Conservation (phyloP, 208 protist species). For the Leptomonas pyrrhocoris region DNA sequence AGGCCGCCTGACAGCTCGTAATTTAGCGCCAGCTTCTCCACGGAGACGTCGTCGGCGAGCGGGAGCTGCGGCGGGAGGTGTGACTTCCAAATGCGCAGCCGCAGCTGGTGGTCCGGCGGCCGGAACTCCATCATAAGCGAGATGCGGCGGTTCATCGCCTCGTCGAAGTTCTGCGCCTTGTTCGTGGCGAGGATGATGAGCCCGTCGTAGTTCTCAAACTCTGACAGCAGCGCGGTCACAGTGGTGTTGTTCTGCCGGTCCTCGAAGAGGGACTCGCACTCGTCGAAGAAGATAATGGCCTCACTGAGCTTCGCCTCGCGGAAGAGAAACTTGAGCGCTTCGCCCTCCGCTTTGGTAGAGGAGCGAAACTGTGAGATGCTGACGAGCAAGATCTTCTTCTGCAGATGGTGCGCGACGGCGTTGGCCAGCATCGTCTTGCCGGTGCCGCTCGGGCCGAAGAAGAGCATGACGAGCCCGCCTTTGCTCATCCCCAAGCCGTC, state of each 20-base stretch:
- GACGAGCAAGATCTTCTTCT: slow-evolving; percentile 89
- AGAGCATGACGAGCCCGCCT: slow-evolving; percentile 89
- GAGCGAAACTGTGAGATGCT: slow-evolving; percentile 82
- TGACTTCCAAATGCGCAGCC: slow-evolving; percentile 81
- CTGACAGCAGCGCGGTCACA: slow-evolving; percentile 86
- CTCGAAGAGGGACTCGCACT: slow-evolving; percentile 93
- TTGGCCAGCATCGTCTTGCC: slow-evolving; percentile 95
- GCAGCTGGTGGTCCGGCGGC: slow-evolving; percentile 86
- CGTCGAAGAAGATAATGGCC: slow-evolving; percentile 94
- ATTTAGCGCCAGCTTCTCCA: slow-evolving; percentile 75
- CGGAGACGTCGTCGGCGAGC: slow-evolving; percentile 67
- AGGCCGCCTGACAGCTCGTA: slow-evolving; percentile 91
- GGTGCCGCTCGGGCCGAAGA: slow-evolving; percentile 91
- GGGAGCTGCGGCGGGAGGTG: slow-evolving; percentile 72
- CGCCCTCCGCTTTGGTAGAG: slow-evolving; percentile 53
- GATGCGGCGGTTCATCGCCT: slow-evolving; percentile 94
- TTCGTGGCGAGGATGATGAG: slow-evolving; percentile 93
- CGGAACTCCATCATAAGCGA: slow-evolving; percentile 92
- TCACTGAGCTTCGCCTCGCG: slow-evolving; percentile 92
- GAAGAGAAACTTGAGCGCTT: slow-evolving; percentile 91
- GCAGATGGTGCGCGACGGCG: slow-evolving; percentile 87
- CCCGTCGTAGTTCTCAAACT: slow-evolving; percentile 92
- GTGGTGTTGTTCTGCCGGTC: slow-evolving; percentile 76
- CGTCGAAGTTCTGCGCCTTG: slow-evolving; percentile 85
- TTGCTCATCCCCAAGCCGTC: slow-evolving; percentile 62